These are phyloP conservation scores for Crithidia fasciculata DNA, from an alignment of 208 protist genomes.

Conservation along the genomic window DNA sequence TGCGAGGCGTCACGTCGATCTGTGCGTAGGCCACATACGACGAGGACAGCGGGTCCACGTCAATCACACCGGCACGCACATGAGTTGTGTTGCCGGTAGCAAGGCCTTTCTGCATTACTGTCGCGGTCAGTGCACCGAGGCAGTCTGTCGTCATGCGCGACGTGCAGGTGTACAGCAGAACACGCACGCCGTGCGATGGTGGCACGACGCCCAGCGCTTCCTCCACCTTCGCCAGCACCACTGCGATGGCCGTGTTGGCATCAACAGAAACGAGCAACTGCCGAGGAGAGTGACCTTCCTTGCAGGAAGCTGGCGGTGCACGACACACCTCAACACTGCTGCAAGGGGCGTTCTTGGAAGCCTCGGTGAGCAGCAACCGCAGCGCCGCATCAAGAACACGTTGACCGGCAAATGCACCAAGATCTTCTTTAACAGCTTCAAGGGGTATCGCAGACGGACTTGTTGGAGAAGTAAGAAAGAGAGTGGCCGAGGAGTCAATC, in stretches of 20 bases:
- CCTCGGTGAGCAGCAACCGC: not conserved
- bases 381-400: slow-evolving; percentile 21
- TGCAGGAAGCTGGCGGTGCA: too few species aligned
- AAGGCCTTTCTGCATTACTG: not conserved
- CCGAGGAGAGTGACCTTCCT: not conserved
- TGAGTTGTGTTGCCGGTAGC: not conserved
- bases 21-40: slow-evolving; percentile 58
- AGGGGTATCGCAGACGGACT: not conserved
- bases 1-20: slow-evolving; percentile 22
- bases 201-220: not conserved
- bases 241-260: not conserved
- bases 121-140: slow-evolving; percentile 8
- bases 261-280: slow-evolving; percentile 23
- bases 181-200: not conserved
- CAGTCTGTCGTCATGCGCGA: slow-evolving; percentile 5
- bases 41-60: slow-evolving; percentile 71
- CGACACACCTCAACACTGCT: too few species aligned
- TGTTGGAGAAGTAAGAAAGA: not conserved
- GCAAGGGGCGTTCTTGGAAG: too few species aligned
- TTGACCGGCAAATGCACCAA: slow-evolving; percentile 22
- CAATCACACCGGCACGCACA: slow-evolving; percentile 58
- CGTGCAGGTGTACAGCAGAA: slow-evolving; percentile 34
- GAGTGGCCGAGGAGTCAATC: not conserved
- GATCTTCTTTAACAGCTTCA: too few species aligned
- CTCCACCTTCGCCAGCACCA: not conserved